Evolutionary conservation across 257 asterid species (phyloP).

Genomic region (Solanum tacnaense): DNA sequence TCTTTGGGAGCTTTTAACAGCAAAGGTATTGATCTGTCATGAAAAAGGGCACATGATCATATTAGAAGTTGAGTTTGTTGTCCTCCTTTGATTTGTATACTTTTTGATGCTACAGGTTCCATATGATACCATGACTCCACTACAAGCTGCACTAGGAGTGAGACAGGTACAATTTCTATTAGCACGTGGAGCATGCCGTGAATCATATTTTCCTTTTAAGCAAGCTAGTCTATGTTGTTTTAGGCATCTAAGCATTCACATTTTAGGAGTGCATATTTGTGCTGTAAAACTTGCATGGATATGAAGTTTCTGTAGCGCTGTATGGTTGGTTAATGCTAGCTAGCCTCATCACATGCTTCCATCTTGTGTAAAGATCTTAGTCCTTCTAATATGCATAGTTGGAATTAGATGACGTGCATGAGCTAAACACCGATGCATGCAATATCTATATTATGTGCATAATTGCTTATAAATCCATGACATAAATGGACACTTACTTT

Average conservation of each 20-base stretch:
- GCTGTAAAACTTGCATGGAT: not conserved
- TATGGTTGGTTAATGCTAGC: not conserved
- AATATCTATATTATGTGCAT: not conserved
- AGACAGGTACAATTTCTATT: constrained; percentile 43
- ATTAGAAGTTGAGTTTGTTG: not conserved
- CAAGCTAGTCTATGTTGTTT: not conserved
- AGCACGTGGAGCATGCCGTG: not conserved
- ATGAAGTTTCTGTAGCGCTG: not conserved
- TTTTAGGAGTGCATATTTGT: not conserved
- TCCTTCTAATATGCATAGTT: not conserved
- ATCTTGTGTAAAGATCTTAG: not conserved
- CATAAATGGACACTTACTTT: not conserved
- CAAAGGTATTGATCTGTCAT: constrained; percentile 39
- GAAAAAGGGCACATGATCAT: not conserved
- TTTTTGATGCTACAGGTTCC: constrained; percentile 46
- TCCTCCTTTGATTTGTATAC: not conserved
- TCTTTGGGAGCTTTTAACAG: constrained; percentile 88
- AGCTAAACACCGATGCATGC: not conserved
- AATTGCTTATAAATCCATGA: not conserved
- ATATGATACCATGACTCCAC: constrained; percentile 68
- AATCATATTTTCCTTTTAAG: not conserved
- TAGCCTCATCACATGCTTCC: not conserved
- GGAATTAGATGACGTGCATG: not conserved
- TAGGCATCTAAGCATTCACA: not conserved
- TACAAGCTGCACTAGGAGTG: constrained; percentile 87